phyloP scores from a whole-genome alignment of 805 yeast species.

The Danielozyma ontarioensis region DNA sequence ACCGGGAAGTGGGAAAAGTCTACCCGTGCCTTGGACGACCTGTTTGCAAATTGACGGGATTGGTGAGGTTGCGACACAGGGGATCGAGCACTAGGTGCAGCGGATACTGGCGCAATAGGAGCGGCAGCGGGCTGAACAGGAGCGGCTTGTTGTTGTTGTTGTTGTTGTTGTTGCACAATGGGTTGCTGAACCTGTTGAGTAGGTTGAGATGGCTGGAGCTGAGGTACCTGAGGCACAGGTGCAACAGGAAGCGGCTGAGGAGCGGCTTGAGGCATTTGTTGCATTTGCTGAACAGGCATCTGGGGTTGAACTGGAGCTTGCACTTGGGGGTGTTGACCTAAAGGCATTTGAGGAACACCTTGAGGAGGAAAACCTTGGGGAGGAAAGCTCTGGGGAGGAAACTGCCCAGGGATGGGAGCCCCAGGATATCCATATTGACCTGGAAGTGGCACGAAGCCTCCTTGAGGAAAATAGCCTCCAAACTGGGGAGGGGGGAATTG shows the following conservation, averaged over 20 bases:
- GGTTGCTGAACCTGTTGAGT: constrained; percentile 4
- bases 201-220: constrained; percentile 5
- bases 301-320: constrained; percentile 7
- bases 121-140: background rate
- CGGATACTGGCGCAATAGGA: constrained; percentile 3
- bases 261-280: constrained; percentile 3
- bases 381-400: constrained; percentile 8
- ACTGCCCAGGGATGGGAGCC: constrained; percentile 19
- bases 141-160: constrained; percentile 2
- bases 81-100: no score
- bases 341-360: constrained; percentile 2
- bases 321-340: constrained; percentile 1
- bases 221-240: constrained; percentile 4
- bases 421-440: constrained; percentile 30
- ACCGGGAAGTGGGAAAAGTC: constrained; percentile 51
- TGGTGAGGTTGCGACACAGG: no score
- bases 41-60: background rate
- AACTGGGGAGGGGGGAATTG: constrained; percentile 27
- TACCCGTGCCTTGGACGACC: constrained; percentile 2
- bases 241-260: constrained; percentile 5
- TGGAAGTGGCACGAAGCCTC: constrained; percentile 30
- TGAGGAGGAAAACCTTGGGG: background rate
- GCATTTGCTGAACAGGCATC: constrained; percentile 9
- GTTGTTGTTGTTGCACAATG: constrained; percentile 2
- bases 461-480: constrained; percentile 39